Base-by-base conservation (phyloP, 1,284 basidiomycete genomes). In the Sporisorium iseilematis-ciliati region DNA sequence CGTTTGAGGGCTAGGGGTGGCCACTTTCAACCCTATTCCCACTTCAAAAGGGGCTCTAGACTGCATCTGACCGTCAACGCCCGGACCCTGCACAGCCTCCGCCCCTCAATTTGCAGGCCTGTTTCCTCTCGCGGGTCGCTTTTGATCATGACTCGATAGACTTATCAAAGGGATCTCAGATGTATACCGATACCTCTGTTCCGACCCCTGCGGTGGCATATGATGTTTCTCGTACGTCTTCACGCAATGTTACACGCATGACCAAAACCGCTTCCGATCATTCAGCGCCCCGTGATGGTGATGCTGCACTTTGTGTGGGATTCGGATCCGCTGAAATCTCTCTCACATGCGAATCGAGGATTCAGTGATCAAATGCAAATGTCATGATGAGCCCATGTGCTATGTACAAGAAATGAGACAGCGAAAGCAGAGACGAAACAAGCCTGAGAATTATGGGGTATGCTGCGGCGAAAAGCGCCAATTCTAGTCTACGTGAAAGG, bases 1-100 rank as follows among this genome's bases (percentile, higher is more conserved):
- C 45, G 18, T 69, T 63, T 18, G 56, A 69, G 26, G n/a, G 31
- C 31, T 68, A 68, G 56, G 23, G 12, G 8, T 12, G 23, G 7
- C 33, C 23, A 31, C 23, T 26, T 33, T 20, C 33, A 38, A n/a
- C 29, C 26, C 26, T n/a, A n/a, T 31, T 49, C 18, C 16, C 21
- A 23, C 4, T 14, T n/a, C 5, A 4, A 21, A 11, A 21, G 20
- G 7, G 12, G 33, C 26, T 41, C 23, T 29, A n/a, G 49, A 51
- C 49, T 21, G 20, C 20, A 20, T 21, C 35, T 38, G 14, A 38
- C 35, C 35, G 11, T 50, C 31, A 11, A 10, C 8, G 21, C 26
- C 16, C 46, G n/a, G 35, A 16, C 35, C 14, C 16, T 38, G 16
- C 26, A 48, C 46, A 49, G 48, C 48, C 26, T 26, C 26, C 5